Evolutionary conservation across 1,284 basidiomycete species (phyloP), one percentile per base, ranked within the genome.

Genomic region (Coriolopsis trogii): DNA sequence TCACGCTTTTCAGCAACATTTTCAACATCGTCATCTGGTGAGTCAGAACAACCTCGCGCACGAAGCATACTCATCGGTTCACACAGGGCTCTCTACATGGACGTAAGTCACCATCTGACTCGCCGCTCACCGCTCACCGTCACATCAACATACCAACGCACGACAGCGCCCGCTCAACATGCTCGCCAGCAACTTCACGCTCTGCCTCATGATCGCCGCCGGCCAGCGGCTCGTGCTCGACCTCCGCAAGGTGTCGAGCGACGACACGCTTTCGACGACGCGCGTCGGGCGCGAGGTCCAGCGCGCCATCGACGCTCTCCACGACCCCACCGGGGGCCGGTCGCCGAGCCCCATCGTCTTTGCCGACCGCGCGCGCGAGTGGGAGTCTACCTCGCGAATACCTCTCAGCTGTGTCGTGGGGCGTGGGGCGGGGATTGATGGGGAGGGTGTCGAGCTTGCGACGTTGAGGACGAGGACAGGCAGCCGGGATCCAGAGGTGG

Each of bases 191-290:
- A 58, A 51, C 6, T 53, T 63, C 44, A 60, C 61, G n/a, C 43
- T 58, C 23, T 46, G 44, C n/a, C 48, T 63, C n/a, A 51, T 63
- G 51, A 58, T 55, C 50, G 43, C 50, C 37, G 59, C 53, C 20
- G 59, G 52, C 23, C 61, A 61, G 37, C 59, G 61, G 25, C 56
- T 63, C 39, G 59, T 63, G 33, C 53, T 63, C 40, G 59, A 61
- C 46, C 51, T 63, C 29, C 61, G 61, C 34, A 58, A 58, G 24
- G 51, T 59, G n/a, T 50, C 42, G n/a, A 21, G 33, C 16, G 26
- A 48, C 50, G 55, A 57, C 47, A 26, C 41, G 18, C 46, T 58
- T 20, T 58, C 59, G n/a, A 60, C 55, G 13, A 60, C 58, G 6
- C 58, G 49, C 41, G 46, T 60, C 41, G 55, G 55, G 26, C 59